A percentile compares a stretch with the other conserved stretches of the same genome.
Evolutionary conservation across 2,329 filamentous ascomycete genomes (phyloP).

Genomic region (Sporothrix euskadiensis): DNA sequence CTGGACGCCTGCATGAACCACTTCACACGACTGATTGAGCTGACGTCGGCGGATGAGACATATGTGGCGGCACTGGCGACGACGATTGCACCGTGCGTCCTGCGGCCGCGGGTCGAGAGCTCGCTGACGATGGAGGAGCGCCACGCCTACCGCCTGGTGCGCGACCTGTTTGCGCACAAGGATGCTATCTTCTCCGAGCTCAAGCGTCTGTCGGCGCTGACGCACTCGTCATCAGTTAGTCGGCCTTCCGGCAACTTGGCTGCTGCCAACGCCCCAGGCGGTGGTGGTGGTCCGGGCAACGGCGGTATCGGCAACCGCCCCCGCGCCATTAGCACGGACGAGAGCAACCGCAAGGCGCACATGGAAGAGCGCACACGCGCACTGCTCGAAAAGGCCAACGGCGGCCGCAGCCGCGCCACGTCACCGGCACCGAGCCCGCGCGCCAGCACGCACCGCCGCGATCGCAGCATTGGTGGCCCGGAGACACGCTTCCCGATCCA

Average conservation of each 20-base stretch:
- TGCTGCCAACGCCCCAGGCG: background rate
- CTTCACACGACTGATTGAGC: slow-evolving; percentile 92
- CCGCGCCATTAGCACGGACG: slow-evolving; percentile 89
- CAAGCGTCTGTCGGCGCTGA: slow-evolving; percentile 79
- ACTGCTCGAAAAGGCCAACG: slow-evolving; percentile 66
- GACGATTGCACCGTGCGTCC: slow-evolving; percentile 76
- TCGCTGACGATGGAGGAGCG: slow-evolving; percentile 94
- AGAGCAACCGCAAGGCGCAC: slow-evolving; percentile 88
- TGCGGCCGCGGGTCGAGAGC: slow-evolving; percentile 83
- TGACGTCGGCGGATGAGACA: slow-evolving; percentile 90
- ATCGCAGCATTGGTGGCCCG: slow-evolving; percentile 71
- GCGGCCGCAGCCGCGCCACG: slow-evolving; percentile 68
- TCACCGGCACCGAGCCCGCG: slow-evolving; percentile 66
- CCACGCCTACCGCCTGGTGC: slow-evolving; percentile 84
- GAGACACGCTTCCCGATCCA: slow-evolving; percentile 84
- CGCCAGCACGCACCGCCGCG: slow-evolving; percentile 64
- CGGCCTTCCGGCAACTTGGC: slow-evolving; percentile 31
- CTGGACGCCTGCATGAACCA: slow-evolving; percentile 97
- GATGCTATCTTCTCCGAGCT: slow-evolving; percentile 93
- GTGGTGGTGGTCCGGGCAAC: slow-evolving; percentile 40
- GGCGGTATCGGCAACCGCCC: slow-evolving; percentile 53
- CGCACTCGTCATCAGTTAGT: slow-evolving; percentile 59
- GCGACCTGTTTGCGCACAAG: slow-evolving; percentile 91
- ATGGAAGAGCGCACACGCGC: slow-evolving; percentile 92
- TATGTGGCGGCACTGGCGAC: slow-evolving; percentile 76